Conservation (phyloP, 1,139 yeast species). For the Yamadazyma dushanensis region DNA sequence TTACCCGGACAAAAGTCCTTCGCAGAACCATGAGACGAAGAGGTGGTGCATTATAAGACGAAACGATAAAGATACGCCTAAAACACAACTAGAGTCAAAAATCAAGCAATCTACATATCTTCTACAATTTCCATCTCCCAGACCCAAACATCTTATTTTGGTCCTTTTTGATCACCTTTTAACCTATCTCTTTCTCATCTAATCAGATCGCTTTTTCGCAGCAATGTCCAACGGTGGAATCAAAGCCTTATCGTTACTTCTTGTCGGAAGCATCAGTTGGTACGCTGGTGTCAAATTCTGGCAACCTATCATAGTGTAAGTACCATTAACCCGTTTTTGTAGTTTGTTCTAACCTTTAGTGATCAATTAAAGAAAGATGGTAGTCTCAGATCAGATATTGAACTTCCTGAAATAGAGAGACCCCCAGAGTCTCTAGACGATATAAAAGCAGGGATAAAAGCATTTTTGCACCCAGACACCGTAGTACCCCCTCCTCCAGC, state of each 20-base stretch:
- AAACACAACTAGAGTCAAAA: no score
- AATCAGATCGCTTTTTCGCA: not conserved
- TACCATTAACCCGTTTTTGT: constrained; percentile 13
- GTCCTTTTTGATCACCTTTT: not conserved
- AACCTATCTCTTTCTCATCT: not conserved
- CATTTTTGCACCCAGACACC: constrained; percentile 22
- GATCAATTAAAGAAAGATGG: constrained; percentile 72
- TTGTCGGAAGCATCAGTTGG: constrained; percentile 42
- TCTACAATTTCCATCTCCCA: no score
- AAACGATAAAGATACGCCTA: no score
- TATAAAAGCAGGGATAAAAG: constrained; percentile 27
- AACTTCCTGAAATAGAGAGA: constrained; percentile 44
- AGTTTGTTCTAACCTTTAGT: constrained; percentile 29
- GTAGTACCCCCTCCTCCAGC: constrained; percentile 5
- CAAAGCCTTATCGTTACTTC: constrained; percentile 26
- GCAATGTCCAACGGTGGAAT: constrained; percentile 27
- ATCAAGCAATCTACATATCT: no score
- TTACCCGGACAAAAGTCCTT: constrained; percentile 3
- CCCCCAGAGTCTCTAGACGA: constrained; percentile 44
- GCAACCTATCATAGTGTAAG: constrained; percentile 71
- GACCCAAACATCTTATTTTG: no score
- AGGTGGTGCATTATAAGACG: no score
- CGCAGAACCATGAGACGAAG: no score
- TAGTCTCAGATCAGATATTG: constrained; percentile 57
- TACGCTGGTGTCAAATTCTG: constrained; percentile 65